Evolutionary conservation across 164 flowering plant species (phyloP), one percentile per base, ranked within the genome.

Genomic region (Vitis amurensis): DNA sequence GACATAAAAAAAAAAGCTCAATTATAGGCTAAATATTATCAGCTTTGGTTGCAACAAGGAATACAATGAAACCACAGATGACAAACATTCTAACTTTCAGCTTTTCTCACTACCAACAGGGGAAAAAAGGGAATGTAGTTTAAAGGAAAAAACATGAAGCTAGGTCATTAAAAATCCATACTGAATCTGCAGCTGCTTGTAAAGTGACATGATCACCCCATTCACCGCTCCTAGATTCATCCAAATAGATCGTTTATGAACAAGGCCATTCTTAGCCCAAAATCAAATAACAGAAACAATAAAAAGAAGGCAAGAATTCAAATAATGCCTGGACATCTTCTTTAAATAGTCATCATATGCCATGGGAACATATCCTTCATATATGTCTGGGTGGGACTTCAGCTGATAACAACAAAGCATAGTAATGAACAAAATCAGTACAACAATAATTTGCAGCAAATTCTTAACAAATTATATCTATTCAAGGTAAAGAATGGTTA

Each of bases 361-460:
- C 92, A 88, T 86, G 51, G 92, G 92, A 51, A 88, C 92, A 73
- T 86, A 88, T 82, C 85, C 92, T 70, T 84, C 86, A 27, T 88
- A 88, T 13, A 71, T 77, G 53, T 86, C 92, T 27, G 75, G 88
- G 65, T 71, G 61, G 64, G 84, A 74, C 71, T 79, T 84, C 1
- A 88, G 92, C 92, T 88, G 81, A 58, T 55, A 51, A 63, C 27
- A n/a, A 23, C 49, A 60, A 63, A 64, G 29, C 58, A 68, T 53
- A 4, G 12, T 8, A 55, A 52, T n/a, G 61, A 55, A 51, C 55
- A 50, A 71, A 3, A 29, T 68, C 4, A 55, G 13, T 10, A 8
- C 2, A 31, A 30, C 13, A 27, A 48, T 8, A 17, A 50, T 10
- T 15, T 48, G 16, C 44, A 27, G 2, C 1, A 37, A 44, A 37